Percentiles rank a stretch among this genome's conserved stretches.
phyloP scores from a whole-genome alignment of 2,329 filamentous ascomycete genomes.

The Pyrenochaeta sp. region DNA sequence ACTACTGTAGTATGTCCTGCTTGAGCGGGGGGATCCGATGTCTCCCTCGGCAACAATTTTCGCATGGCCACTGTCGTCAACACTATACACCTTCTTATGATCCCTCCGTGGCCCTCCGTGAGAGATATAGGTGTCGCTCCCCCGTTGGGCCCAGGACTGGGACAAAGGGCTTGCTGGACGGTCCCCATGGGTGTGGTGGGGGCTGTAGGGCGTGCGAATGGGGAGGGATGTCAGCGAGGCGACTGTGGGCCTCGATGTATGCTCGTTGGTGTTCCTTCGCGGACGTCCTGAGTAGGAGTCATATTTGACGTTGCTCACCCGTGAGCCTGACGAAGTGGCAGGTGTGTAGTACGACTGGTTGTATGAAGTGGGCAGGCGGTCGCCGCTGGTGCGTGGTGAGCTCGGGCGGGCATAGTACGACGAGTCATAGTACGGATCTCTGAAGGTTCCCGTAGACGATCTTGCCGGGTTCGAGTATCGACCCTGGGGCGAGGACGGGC shows the following conservation, averaged over 20 bases:
- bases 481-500: constrained; percentile 43
- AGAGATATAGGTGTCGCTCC: constrained; percentile 49
- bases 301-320: constrained; percentile 43
- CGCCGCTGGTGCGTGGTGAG: constrained; percentile 45
- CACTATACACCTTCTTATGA: constrained; percentile 59
- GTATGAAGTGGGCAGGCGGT: constrained; percentile 36
- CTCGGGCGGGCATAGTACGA: constrained; percentile 39
- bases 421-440: constrained; percentile 41
- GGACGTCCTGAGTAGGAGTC: constrained; percentile 56
- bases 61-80: constrained; percentile 53
- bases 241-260: constrained; percentile 42
- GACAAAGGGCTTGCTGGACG: constrained; percentile 53
- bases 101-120: constrained; percentile 40
- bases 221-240: constrained; percentile 41
- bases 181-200: constrained; percentile 31
- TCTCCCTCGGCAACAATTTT: constrained; percentile 49
- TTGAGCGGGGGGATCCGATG: constrained; percentile 43
- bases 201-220: constrained; percentile 38
- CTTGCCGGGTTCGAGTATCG: constrained; percentile 42
- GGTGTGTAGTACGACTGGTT: constrained; percentile 33
- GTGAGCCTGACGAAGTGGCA: constrained; percentile 35
- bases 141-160: constrained; percentile 41
- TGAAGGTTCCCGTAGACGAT: constrained; percentile 48
- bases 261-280: constrained; percentile 54
- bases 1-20: constrained; percentile 33